Evolutionary conservation across 2,329 filamentous ascomycete species (phyloP), one percentile per base, ranked within the genome.

Genomic region (Rutstroemia sp.): DNA sequence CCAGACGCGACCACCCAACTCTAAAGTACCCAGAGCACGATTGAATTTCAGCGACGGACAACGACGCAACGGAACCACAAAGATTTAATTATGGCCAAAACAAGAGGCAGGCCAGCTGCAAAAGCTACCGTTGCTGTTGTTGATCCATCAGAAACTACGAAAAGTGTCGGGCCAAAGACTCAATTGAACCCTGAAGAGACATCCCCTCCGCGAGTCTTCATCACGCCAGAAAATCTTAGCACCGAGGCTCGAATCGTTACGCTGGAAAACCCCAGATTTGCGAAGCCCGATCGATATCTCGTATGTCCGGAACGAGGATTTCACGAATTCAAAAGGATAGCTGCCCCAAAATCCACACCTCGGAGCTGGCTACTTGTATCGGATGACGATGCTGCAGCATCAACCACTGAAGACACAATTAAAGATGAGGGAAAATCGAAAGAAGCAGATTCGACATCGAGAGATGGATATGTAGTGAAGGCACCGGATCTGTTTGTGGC

Each of bases 401-500:
- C 55, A 4, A 19, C 21, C 4, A 60, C 64, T 6, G 60, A 67
- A 10, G 58, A 64, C 9, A 23, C 59, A 30, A 56, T 60, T 63
- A 52, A 54, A 44, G 54, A 62, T 63, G 34, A 64, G 30, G 25
- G 23, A 6, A 21, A 39, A 8, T 16, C 27, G 68, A 62, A 53
- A 51, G 46, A 59, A 25, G 51, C 56, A 55, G 30, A 10, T 51
- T 42, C 34, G 50, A 56, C 52, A 55, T 34, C 51, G 45, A 17
- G 52, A 3, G 63, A 64, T 34, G 82, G 78, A 12, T 81, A 81
- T 62, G 72, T 89, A 23, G 79, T 84, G 37, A 84, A 84, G 65
- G 78, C 78, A 45, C 83, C 89, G 37, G 84, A 91, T 58, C 73
- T 97, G n/a, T 87, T 88, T 65, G 73, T 97, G 58, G 89, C 92